Evolutionary conservation across 108 stramenopile genomes (phyloP).

Genomic region (Pseudonitzschia pungens): DNA sequence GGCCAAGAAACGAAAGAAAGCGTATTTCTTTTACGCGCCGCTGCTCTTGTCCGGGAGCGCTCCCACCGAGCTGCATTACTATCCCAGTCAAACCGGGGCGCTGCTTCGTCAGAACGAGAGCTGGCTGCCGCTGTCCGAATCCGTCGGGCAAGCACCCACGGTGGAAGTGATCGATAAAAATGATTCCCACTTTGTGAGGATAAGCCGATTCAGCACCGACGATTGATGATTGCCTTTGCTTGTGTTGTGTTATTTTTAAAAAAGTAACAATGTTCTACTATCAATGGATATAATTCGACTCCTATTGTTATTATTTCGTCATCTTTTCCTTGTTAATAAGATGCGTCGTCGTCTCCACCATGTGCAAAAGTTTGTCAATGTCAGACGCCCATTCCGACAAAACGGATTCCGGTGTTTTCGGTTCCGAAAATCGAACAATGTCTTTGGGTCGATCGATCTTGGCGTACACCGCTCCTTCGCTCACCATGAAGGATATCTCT

Average conservation of each 20-base stretch:
- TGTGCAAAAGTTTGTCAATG: conserved; percentile 85
- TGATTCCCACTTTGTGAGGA: neutral
- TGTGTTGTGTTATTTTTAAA: too few relatives aligned
- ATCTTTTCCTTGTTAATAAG: conserved; percentile 97
- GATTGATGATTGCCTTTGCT: neutral
- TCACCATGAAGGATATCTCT: conserved; percentile 88
- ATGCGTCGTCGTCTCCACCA: conserved; percentile 96
- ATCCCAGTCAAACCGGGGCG: conserved; percentile 65
- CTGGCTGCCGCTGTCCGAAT: conserved; percentile 57
- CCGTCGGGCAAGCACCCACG: conserved; percentile 48
- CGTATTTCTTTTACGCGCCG: conserved; percentile 66
- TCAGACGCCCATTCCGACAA: conserved; percentile 94
- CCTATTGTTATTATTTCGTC: too few relatives aligned
- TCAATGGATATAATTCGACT: too few relatives aligned
- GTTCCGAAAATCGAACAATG: conserved; percentile 79
- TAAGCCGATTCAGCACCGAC: neutral
- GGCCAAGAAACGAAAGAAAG: neutral
- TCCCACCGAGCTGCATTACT: conserved; percentile 56
- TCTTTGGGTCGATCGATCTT: conserved; percentile 96
- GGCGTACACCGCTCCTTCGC: conserved; percentile 77
- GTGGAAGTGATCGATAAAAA: conserved; percentile 59
- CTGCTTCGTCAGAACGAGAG: conserved; percentile 38
- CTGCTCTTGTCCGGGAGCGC: conserved; percentile 63
- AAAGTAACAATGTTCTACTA: too few relatives aligned
- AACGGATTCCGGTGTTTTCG: conserved; percentile 76